These are phyloP conservation scores for Sordariomycetes sp. DNA, from an alignment of 2,329 filamentous ascomycete species.

Conservation along the genomic window DNA sequence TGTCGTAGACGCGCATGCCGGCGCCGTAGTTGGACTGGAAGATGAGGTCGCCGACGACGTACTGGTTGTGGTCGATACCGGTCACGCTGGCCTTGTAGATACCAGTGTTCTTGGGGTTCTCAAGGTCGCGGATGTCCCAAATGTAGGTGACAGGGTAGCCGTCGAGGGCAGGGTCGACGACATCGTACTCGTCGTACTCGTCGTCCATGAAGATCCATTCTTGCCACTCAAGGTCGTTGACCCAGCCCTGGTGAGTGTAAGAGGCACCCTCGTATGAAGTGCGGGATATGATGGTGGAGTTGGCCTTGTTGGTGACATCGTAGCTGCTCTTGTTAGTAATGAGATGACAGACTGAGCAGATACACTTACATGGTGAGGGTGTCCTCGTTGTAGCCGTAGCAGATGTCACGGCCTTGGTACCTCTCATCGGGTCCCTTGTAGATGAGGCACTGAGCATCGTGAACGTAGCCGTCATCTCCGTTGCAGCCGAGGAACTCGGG, in stretches of 20 bases:
- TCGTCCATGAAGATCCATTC: conserved; percentile 36
- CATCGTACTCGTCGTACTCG: conserved; percentile 36
- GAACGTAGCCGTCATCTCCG: conserved; percentile 43
- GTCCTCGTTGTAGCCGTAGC: conserved; percentile 45
- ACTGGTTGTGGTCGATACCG: conserved; percentile 34
- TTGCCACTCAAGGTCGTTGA: conserved; percentile 33
- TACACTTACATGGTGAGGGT: conserved; percentile 36
- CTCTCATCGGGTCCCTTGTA: conserved; percentile 38
- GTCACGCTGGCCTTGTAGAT: conserved; percentile 14
- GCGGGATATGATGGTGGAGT: conserved; percentile 36
- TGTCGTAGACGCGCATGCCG: conserved; percentile 26
- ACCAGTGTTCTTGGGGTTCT: conserved; percentile 22
- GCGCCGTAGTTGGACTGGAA: conserved; percentile 38
- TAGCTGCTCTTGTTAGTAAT: conserved; percentile 34
- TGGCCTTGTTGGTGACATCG: conserved; percentile 38
- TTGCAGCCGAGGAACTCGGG: conserved; percentile 41
- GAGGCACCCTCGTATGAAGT: conserved; percentile 45
- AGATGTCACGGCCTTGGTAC: conserved; percentile 37
- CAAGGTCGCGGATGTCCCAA: conserved; percentile 29
- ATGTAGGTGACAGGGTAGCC: conserved; percentile 38
- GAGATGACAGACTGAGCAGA: too few species aligned
- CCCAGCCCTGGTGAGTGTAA: conserved; percentile 48
- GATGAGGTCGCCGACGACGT: conserved; percentile 26
- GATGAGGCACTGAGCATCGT: conserved; percentile 46
- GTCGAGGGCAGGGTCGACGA: conserved; percentile 25